These are phyloP conservation scores for Echria macrotheca DNA, from an alignment of 495 filamentous ascomycete genomes.

Conservation along the genomic window DNA sequence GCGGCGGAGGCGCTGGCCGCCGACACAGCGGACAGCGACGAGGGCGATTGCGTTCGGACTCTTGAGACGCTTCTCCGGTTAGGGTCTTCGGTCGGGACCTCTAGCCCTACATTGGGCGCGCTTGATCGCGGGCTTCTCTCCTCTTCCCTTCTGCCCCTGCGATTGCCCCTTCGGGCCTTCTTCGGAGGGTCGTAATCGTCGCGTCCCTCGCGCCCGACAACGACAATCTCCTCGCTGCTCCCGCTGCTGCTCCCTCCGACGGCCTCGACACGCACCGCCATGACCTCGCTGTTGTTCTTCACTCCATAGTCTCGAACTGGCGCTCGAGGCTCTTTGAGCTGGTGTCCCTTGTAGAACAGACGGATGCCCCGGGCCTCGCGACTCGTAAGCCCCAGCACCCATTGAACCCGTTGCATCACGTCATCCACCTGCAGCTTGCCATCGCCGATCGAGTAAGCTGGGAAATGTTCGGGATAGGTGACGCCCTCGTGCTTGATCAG, in stretches of 20 bases:
- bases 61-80: conserved; percentile 20
- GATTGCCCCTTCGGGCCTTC: conserved; percentile 20
- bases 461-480: conserved; percentile 74
- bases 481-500: conserved; percentile 65
- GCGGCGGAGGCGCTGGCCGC: conserved; percentile 23
- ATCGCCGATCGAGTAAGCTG: conserved; percentile 74
- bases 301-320: conserved; percentile 68
- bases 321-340: conserved; percentile 60
- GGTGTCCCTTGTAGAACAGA: conserved; percentile 77
- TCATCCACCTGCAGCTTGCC: conserved; percentile 64
- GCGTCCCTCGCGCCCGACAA: conserved; percentile 24
- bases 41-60: conserved; percentile 25
- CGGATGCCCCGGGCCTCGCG: conserved; percentile 53
- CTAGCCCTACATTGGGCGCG: conserved; percentile 29
- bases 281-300: conserved; percentile 72
- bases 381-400: conserved; percentile 55
- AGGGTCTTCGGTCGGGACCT: conserved; percentile 18
- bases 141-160: conserved; percentile 20
- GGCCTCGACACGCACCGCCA: conserved; percentile 48
- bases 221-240: conserved; percentile 43
- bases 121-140: conserved; percentile 35
- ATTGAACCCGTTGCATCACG: conserved; percentile 58
- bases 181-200: conserved; percentile 12
- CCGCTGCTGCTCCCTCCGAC: conserved; percentile 46
- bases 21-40: conserved; percentile 15